Evolutionary conservation across 306 rosid genomes (phyloP), one percentile per base, ranked within the genome.

Genomic region (Ormosia semicastrata): DNA sequence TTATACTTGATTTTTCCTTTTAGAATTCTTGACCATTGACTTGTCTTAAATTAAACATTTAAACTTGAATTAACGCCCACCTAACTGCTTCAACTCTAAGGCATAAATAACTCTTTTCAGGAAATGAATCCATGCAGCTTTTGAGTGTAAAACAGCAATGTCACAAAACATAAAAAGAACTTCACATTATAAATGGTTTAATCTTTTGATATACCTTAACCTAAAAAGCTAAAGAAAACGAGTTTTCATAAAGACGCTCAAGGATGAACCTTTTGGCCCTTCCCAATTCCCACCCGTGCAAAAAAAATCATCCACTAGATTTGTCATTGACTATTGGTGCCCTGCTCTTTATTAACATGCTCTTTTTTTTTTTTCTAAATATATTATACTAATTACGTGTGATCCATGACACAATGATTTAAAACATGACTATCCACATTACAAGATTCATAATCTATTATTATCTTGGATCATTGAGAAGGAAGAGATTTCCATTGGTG

Each of bases 321-420:
- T 74, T 74, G 17, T 41, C 52, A 80, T 80, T 85, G 81, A 75
- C 75, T 62, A 59, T 75, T n/a, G 71, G 29, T 59, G 63, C 43
- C 58, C 24, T 52, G 4, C 18, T 63, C 59, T 43, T 39, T 56
- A 54, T 54, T 33, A 68, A 52, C 78, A 64, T 64, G 37, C 64
- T 57, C 13, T 34, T 32, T 69, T 0, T n/a, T 24, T 36, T 59
- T 34, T 56, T 33, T 74, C 7, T 68, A 40, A 66, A 77, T 71
- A 76, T 65, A 58, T 73, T 7, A 64, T 40, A 47, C 75, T 64
- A 44, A 57, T 60, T 74, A 57, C 63, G 9, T 63, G 18, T 43
- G 59, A 73, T 64, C 65, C 34, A 18, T 58, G 80, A 40, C 83
- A 76, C 83, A 86, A 86, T 86, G 85, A 86, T 84, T 86, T 65